Base-by-base conservation (phyloP, 2,329 filamentous ascomycete genomes). In the Penicillium corylophilum region DNA sequence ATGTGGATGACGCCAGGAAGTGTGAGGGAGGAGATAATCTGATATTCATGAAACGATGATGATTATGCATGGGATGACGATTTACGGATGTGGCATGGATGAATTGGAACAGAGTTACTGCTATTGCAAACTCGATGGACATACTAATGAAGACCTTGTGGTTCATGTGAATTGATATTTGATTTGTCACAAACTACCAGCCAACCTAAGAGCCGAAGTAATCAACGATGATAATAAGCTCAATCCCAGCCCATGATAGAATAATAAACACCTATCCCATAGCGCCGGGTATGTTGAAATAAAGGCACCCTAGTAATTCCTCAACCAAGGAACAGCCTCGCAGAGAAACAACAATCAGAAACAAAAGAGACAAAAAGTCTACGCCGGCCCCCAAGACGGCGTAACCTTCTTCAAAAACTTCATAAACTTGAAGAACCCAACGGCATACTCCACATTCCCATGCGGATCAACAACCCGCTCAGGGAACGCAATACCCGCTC, bases 341-440 rank as follows among this genome's bases (percentile, higher is more conserved):
- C 9, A 13, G 20, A 10, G 12, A 18, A 5, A 38, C 20, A 4
- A 18, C 2, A 23, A 38, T 18, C 18, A 5, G 18, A 23, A 40
- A n/a, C 13, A 9, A 15, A 3, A 41, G 22, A 22, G n/a, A n/a
- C n/a, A 24, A 16, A 41, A 2, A 26, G 15, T 46, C 43, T 28
- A 50, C 16, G 43, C 43, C 10, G 55, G 43, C 16, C 48, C 26
- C 82, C 82, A 85, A 16, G 71, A 66, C 15, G 79, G 80, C 18
- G 75, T 71, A 4, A 83, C 81, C 53, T 73, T 76, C 68, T 81
- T 80, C 48, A 83, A 66, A 59, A 80, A 85, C 42, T 77, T 82
- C 82, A 86, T 85, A 57, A 87, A 86, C 68, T 87, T 86, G 63
- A 76, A 84, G 63, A 86, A 79, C 0, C 84, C 84, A 45, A 86